Percentiles rank a stretch among this genome's conserved stretches.
Evolutionary conservation across 129 eudicot species (phyloP).

Genomic region (Flaveria linearis): DNA sequence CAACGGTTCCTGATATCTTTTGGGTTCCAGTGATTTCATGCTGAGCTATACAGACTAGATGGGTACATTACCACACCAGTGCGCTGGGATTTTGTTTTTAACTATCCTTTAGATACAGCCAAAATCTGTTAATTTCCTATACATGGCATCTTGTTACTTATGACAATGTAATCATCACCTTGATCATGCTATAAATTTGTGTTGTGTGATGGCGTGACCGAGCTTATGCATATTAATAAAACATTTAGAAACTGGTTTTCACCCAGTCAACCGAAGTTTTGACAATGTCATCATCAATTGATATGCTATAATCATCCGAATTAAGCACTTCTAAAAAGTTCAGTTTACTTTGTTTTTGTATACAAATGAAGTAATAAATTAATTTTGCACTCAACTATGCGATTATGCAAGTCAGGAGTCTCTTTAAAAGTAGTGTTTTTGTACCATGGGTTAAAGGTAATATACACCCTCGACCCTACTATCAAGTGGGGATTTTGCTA

Average conservation of each 20-base stretch:
- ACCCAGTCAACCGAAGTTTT: not conserved
- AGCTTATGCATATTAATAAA: not conserved
- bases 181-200: not conserved
- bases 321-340: too few species aligned
- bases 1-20: not conserved
- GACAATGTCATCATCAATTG: too few species aligned
- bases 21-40: not conserved
- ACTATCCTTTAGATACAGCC: not conserved
- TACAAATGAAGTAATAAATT: too few species aligned
- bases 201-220: not conserved
- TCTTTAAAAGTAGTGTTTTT: too few species aligned
- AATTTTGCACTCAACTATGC: too few species aligned
- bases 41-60: slow-evolving; percentile 9
- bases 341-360: too few species aligned
- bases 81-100: not conserved
- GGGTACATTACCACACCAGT: not conserved
- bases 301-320: too few species aligned
- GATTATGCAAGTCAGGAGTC: too few species aligned
- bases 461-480: too few species aligned
- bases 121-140: not conserved
- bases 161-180: not conserved
- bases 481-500: too few species aligned
- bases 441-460: too few species aligned
- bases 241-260: not conserved
- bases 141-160: not conserved